Evolutionary conservation across 2,329 filamentous ascomycete species (phyloP).

Genomic region (Fusarium palustre): DNA sequence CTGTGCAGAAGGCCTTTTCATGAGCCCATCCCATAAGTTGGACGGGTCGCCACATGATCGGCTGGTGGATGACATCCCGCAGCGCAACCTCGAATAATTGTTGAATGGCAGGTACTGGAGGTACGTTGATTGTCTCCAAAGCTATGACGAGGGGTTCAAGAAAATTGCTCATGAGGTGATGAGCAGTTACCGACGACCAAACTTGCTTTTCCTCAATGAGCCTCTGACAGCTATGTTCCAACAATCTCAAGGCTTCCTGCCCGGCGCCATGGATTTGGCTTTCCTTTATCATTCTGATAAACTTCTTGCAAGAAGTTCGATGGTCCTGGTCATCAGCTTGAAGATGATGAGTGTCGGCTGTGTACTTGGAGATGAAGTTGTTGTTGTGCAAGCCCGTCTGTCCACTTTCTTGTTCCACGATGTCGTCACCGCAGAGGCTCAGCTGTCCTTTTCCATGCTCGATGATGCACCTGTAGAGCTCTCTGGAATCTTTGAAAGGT

Average conservation of each 20-base stretch:
- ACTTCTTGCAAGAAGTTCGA: neutral
- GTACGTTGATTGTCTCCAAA: neutral
- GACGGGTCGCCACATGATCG: neutral
- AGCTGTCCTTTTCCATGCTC: neutral
- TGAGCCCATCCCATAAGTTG: constrained; percentile 13
- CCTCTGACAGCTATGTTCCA: constrained; percentile 10
- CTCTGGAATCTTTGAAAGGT: neutral
- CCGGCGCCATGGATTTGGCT: neutral
- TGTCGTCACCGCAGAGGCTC: neutral
- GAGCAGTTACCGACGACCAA: neutral
- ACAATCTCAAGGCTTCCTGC: neutral
- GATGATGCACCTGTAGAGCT: constrained; percentile 4
- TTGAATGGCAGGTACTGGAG: neutral
- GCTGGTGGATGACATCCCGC: neutral
- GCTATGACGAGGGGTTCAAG: neutral
- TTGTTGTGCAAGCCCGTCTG: neutral
- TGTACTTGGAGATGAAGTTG: neutral
- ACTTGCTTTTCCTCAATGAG: neutral
- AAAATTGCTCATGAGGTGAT: neutral
- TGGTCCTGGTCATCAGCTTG: neutral
- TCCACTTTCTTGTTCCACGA: neutral
- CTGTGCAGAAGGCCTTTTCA: neutral
- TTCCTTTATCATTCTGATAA: neutral
- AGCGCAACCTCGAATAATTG: constrained; percentile 3
- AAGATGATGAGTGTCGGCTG: neutral